phyloP scores from a whole-genome alignment of 2,329 filamentous ascomycete genomes.

The Aspergillus aculeatus region DNA sequence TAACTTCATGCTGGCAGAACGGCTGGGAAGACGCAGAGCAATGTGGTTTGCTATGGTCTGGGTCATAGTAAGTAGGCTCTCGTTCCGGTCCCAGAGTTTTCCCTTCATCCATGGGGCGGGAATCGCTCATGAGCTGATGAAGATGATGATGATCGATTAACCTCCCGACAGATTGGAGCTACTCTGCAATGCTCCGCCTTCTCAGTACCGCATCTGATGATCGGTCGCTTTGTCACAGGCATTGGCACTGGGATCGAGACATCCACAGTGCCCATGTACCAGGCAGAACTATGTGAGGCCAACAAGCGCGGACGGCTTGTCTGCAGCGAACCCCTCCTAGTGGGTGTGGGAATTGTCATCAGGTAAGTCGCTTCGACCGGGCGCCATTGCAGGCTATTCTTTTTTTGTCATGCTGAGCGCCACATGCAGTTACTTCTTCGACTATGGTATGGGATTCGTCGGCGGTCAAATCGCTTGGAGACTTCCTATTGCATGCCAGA shows the following conservation, averaged over 20 bases:
- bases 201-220: conserved; percentile 34
- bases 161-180: conserved; percentile 29
- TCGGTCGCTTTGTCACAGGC: conserved; percentile 51
- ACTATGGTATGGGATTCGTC: conserved; percentile 37
- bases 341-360: conserved; percentile 40
- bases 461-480: conserved; percentile 48
- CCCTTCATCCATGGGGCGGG: too few relatives aligned
- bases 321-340: conserved; percentile 40
- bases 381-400: neutral
- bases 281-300: conserved; percentile 46
- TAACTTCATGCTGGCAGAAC: conserved; percentile 32
- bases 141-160: too few relatives aligned
- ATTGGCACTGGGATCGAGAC: conserved; percentile 50
- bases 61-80: conserved; percentile 26
- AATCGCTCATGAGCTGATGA: too few relatives aligned
- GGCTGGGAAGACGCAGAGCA: conserved; percentile 30
- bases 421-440: conserved; percentile 26
- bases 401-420: neutral
- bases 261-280: conserved; percentile 42
- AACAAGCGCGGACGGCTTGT: conserved; percentile 44
- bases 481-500: conserved; percentile 49
- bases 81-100: too few relatives aligned
- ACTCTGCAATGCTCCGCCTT: conserved; percentile 34
- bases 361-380: conserved; percentile 12
- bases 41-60: conserved; percentile 39